phyloP scores from a whole-genome alignment of 257 asterid species.

The Solanum virginianum region DNA sequence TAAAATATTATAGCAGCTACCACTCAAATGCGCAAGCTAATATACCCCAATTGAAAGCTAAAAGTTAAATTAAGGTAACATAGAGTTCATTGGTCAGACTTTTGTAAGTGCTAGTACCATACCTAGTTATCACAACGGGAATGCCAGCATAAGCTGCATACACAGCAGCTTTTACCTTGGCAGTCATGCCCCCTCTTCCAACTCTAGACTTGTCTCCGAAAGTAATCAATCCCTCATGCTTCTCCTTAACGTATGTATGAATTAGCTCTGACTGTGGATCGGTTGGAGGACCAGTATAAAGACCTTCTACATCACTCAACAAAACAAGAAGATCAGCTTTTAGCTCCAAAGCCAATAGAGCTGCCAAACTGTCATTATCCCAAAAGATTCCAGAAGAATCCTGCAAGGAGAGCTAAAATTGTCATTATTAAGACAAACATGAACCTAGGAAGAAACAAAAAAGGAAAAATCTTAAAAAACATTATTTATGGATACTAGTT shows the following conservation, averaged over 20 bases:
- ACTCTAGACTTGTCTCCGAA: constrained; percentile 88
- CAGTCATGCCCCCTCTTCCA: constrained; percentile 92
- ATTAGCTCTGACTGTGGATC: constrained; percentile 65
- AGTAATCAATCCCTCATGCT: constrained; percentile 42
- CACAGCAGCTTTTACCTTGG: constrained; percentile 79
- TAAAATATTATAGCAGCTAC: not conserved
- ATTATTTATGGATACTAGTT: not conserved
- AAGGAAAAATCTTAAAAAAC: not conserved
- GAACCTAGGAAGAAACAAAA: not conserved
- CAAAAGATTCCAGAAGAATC: constrained; percentile 80
- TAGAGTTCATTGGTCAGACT: not conserved
- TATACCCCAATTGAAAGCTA: not conserved
- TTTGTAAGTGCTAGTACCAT: not conserved
- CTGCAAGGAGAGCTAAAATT: constrained; percentile 15
- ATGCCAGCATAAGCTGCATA: constrained; percentile 58
- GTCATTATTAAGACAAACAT: not conserved
- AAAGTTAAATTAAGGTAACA: not conserved
- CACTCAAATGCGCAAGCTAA: not conserved
- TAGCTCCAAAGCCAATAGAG: constrained; percentile 65
- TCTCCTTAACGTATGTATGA: constrained; percentile 50
- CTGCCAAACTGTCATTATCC: constrained; percentile 82
- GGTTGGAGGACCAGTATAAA: constrained; percentile 74
- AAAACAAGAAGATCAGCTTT: constrained; percentile 74
- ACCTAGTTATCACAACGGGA: constrained; percentile 80
- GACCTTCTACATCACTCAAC: constrained; percentile 82